phyloP scores from a whole-genome alignment of 176 grass and related monocot species.

The Bonia amplexicaulis region DNA sequence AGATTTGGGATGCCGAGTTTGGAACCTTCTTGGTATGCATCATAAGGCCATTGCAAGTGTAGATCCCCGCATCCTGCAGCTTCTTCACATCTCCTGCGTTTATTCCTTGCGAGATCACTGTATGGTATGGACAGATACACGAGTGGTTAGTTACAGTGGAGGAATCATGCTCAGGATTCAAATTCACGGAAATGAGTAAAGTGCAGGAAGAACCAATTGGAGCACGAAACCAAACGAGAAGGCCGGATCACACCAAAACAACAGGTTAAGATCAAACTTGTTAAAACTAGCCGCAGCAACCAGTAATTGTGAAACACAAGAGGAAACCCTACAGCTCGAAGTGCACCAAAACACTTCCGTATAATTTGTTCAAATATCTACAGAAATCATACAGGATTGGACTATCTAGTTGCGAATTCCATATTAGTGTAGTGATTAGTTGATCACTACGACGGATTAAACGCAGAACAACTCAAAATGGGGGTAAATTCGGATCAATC shows the following conservation, averaged over 20 bases:
- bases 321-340: not conserved
- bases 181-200: not conserved
- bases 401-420: not conserved
- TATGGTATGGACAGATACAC: conserved; percentile 1
- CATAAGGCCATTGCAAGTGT: conserved; percentile 98
- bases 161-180: not conserved
- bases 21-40: conserved; percentile 96
- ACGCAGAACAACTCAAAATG: not conserved
- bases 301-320: not conserved
- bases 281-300: not conserved
- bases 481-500: not conserved
- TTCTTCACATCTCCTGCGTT: conserved; percentile 93
- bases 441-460: not conserved
- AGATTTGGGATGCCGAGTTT: not conserved
- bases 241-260: not conserved
- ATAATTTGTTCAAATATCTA: not conserved
- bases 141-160: not conserved
- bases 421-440: not conserved
- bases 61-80: conserved; percentile 96
- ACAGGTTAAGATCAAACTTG: not conserved
- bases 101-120: conserved; percentile 94
- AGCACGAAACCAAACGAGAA: not conserved
- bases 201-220: not conserved
- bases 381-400: not conserved
- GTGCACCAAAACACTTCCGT: not conserved